phyloP scores from a whole-genome alignment of 176 grass and related monocot genomes.

The Oryza punctata region DNA sequence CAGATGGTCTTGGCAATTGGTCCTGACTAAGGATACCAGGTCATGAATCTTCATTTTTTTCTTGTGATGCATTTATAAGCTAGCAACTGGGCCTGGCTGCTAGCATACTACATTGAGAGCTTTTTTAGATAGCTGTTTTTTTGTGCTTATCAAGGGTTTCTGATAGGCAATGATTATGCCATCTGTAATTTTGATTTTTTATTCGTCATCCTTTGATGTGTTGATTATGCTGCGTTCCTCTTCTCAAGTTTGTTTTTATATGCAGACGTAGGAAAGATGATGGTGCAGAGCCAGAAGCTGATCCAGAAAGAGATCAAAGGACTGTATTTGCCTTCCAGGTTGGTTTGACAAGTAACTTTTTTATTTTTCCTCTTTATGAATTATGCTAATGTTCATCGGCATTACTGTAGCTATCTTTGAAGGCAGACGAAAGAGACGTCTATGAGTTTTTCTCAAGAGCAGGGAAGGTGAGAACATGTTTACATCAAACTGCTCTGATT shows the following conservation, averaged over 20 bases:
- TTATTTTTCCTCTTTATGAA: neutral
- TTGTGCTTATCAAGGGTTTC: conserved; percentile 16
- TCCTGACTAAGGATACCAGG: conserved; percentile 61
- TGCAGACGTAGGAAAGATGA: conserved; percentile 79
- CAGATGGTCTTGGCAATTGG: conserved; percentile 71
- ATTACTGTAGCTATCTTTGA: conserved; percentile 78
- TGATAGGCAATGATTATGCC: neutral
- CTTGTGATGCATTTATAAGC: conserved; percentile 48
- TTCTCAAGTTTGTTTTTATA: neutral
- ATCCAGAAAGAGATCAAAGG: conserved; percentile 90
- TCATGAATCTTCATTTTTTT: conserved; percentile 52
- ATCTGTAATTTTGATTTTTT: neutral
- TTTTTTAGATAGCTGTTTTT: conserved; percentile 23
- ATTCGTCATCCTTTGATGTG: conserved; percentile 10
- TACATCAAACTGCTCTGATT: neutral
- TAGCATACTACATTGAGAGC: neutral
- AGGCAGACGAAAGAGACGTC: conserved; percentile 94
- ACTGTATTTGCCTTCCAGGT: conserved; percentile 96
- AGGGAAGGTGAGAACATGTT: conserved; percentile 75
- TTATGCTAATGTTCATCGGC: conserved; percentile 36
- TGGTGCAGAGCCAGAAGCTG: conserved; percentile 62
- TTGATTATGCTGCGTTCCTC: conserved; percentile 11
- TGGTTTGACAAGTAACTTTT: neutral
- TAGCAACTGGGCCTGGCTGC: conserved; percentile 33
- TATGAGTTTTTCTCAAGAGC: conserved; percentile 99